Evolutionary conservation across 768 basidiomycete genomes (phyloP).

Genomic region (Rickenella mellea): DNA sequence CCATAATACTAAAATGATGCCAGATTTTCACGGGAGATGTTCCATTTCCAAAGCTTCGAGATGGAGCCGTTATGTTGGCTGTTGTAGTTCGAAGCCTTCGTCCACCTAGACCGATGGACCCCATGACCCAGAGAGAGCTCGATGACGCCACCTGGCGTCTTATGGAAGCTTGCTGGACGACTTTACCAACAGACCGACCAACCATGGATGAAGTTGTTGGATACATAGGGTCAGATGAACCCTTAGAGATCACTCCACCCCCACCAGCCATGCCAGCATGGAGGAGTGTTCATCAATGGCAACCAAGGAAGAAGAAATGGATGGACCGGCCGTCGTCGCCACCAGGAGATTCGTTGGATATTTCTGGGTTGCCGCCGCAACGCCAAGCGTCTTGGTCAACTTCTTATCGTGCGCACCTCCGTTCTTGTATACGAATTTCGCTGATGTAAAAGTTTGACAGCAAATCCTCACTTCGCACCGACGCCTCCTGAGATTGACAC

Average conservation of each 20-base stretch:
- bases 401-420: slow-evolving; percentile 28
- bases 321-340: slow-evolving; percentile 27
- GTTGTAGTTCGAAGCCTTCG: neutral
- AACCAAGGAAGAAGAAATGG: slow-evolving; percentile 35
- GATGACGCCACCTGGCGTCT: slow-evolving; percentile 35
- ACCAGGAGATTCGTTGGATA: slow-evolving; percentile 22
- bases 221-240: too few species aligned
- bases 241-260: too few species aligned
- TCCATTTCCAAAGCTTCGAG: neutral
- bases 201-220: neutral
- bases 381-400: slow-evolving; percentile 28
- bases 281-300: slow-evolving; percentile 39
- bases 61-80: neutral
- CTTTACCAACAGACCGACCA: slow-evolving; percentile 3
- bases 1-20: neutral
- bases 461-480: slow-evolving; percentile 45
- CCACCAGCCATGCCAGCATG: slow-evolving; percentile 49
- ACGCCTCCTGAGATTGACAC: slow-evolving; percentile 55
- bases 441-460: slow-evolving; percentile 25
- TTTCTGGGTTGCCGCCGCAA: slow-evolving; percentile 16
- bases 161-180: slow-evolving; percentile 33
- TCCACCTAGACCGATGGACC: neutral
- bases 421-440: neutral
- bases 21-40: neutral
- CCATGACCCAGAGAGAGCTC: slow-evolving; percentile 25